A percentile compares a stretch with the other conserved stretches of the same genome.
Conservation (phyloP, 805 yeast species). For the Wickerhamiella slavikovae region DNA sequence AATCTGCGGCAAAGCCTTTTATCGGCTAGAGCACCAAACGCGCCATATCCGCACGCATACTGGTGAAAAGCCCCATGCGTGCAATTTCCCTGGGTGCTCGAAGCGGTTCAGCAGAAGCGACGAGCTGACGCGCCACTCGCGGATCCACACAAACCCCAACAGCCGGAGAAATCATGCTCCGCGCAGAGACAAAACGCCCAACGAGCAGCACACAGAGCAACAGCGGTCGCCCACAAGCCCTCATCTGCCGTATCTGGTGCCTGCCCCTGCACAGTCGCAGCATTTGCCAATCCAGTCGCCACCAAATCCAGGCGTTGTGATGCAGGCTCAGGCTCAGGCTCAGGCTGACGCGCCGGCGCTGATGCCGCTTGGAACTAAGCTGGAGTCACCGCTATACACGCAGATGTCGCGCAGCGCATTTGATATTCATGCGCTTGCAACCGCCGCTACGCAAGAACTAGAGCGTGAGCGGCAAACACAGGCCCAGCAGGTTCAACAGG, state of each 20-base stretch:
- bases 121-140: constrained; percentile 67
- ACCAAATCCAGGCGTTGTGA: too few species aligned
- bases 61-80: constrained; percentile 75
- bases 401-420: constrained; percentile 10
- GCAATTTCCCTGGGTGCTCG: constrained; percentile 67
- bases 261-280: not conserved
- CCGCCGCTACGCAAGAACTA: constrained; percentile 26
- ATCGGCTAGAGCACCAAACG: constrained; percentile 76
- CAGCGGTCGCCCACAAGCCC: not conserved
- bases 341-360: not conserved
- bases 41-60: constrained; percentile 85
- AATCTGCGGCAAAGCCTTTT: constrained; percentile 68
- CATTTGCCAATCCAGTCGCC: not conserved
- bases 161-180: constrained; percentile 15
- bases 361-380: not conserved
- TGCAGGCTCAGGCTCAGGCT: not conserved
- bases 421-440: constrained; percentile 24
- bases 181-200: constrained; percentile 4
- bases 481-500: not conserved
- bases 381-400: not conserved
- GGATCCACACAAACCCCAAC: constrained; percentile 40
- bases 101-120: constrained; percentile 66
- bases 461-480: constrained; percentile 16
- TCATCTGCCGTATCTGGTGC: too few species aligned
- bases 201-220: not conserved